phyloP scores from a whole-genome alignment of 352 stramenopile genomes.

The Phytophthora sojae region DNA sequence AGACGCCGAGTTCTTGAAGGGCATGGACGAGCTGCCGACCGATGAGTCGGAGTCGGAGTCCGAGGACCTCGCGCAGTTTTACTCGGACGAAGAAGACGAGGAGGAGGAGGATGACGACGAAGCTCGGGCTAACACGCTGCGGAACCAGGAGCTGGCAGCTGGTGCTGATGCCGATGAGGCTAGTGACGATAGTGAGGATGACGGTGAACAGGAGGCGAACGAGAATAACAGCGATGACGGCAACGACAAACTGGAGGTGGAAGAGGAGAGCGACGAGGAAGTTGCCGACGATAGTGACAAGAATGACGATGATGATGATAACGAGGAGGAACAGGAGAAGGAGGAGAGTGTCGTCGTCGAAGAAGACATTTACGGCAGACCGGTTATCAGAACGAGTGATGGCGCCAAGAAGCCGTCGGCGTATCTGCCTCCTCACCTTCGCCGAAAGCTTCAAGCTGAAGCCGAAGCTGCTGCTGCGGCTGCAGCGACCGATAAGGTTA shows the following conservation, averaged over 20 bases:
- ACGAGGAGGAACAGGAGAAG: slow-evolving; percentile 32
- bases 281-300: slow-evolving; percentile 23
- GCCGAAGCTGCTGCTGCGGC: slow-evolving; percentile 43
- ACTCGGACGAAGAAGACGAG: slow-evolving; percentile 69
- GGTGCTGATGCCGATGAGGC: slow-evolving; percentile 12
- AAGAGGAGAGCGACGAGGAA: slow-evolving; percentile 40
- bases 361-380: slow-evolving; percentile 88
- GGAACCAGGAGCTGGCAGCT: slow-evolving; percentile 51
- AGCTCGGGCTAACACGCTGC: slow-evolving; percentile 59
- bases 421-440: slow-evolving; percentile 89
- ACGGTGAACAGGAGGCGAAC: slow-evolving; percentile 27
- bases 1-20: slow-evolving; percentile 83
- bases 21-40: slow-evolving; percentile 86
- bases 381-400: slow-evolving; percentile 60
- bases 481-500: slow-evolving; percentile 33
- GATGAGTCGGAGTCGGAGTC: slow-evolving; percentile 82
- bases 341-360: slow-evolving; percentile 55
- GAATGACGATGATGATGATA: slow-evolving; percentile 13
- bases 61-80: slow-evolving; percentile 74
- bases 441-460: slow-evolving; percentile 62
- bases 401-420: slow-evolving; percentile 55
- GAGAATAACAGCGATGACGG: slow-evolving; percentile 19
- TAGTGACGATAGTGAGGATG: slow-evolving; percentile 25
- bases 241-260: slow-evolving; percentile 34
- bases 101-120: slow-evolving; percentile 52